Evolutionary conservation across 1,284 basidiomycete species (phyloP).

Genomic region (Lentinus polychrous): DNA sequence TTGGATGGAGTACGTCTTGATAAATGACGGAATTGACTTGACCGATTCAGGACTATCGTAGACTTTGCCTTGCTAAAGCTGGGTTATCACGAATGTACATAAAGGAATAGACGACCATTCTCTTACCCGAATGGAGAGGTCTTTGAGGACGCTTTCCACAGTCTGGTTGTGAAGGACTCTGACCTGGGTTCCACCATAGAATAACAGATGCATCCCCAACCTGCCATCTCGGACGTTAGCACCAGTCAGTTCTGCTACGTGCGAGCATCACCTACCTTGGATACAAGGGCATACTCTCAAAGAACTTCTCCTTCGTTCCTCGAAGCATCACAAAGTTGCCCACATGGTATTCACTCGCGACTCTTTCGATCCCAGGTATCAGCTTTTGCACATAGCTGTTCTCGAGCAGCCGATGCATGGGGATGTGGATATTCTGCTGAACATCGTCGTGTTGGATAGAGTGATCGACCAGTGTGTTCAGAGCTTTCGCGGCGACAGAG

Average conservation of each 20-base stretch:
- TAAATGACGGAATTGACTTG: constrained; percentile 64
- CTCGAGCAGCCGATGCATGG: constrained; percentile 20
- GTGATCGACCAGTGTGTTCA: constrained; percentile 36
- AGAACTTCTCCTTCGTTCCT: constrained; percentile 52
- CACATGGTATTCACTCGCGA: constrained; percentile 45
- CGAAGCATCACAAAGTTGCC: constrained; percentile 68
- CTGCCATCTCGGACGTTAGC: constrained; percentile 19
- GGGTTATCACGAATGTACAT: neutral
- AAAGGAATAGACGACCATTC: neutral
- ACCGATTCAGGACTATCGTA: constrained; percentile 50
- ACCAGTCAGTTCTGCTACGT: neutral
- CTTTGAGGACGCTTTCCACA: constrained; percentile 54
- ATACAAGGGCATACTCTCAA: constrained; percentile 81
- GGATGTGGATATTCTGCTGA: constrained; percentile 35
- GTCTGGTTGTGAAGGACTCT: constrained; percentile 47
- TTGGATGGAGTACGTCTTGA: constrained; percentile 64
- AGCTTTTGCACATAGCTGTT: constrained; percentile 38
- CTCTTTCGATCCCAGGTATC: constrained; percentile 47
- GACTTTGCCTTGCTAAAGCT: constrained; percentile 42
- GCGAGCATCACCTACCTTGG: constrained; percentile 31
- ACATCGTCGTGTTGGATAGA: constrained; percentile 33
- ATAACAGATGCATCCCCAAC: constrained; percentile 76
- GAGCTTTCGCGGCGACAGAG: constrained; percentile 20
- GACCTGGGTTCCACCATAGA: constrained; percentile 50
- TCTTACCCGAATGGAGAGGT: constrained; percentile 58